A percentile compares a stretch with the other conserved stretches of the same genome.
These are phyloP conservation scores for Fraxinus platypoda DNA, from an alignment of 305 asterid species.

Conservation along the genomic window DNA sequence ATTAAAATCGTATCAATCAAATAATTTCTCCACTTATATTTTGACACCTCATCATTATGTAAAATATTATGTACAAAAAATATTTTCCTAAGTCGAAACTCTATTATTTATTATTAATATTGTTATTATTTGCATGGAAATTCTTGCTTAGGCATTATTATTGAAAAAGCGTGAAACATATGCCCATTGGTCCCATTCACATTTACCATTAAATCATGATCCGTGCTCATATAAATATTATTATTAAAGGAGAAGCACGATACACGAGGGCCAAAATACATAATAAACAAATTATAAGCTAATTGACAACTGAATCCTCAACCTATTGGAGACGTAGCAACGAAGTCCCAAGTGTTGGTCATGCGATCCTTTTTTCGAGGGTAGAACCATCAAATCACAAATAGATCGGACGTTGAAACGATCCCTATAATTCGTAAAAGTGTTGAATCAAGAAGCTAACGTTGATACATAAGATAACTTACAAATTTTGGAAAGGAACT, in stretches of 20 bases:
- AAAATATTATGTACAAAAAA: no score
- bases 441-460: not conserved
- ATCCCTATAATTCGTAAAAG: not conserved
- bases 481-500: not conserved
- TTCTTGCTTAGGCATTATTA: not conserved
- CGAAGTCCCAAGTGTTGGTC: not conserved
- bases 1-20: no score
- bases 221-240: not conserved
- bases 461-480: not conserved
- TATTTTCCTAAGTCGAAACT: no score
- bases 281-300: not conserved
- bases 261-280: slow-evolving; percentile 24
- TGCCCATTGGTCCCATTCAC: not conserved
- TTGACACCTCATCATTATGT: no score
- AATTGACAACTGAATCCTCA: not conserved
- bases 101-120: no score
- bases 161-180: not conserved
- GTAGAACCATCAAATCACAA: not conserved
- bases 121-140: not conserved
- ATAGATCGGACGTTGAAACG: not conserved
- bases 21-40: no score
- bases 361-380: not conserved
- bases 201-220: not conserved
- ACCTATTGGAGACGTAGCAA: not conserved
- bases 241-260: slow-evolving; percentile 31